Evolutionary conservation across 768 basidiomycete species (phyloP).

Genomic region (Austroboletus eburneus): DNA sequence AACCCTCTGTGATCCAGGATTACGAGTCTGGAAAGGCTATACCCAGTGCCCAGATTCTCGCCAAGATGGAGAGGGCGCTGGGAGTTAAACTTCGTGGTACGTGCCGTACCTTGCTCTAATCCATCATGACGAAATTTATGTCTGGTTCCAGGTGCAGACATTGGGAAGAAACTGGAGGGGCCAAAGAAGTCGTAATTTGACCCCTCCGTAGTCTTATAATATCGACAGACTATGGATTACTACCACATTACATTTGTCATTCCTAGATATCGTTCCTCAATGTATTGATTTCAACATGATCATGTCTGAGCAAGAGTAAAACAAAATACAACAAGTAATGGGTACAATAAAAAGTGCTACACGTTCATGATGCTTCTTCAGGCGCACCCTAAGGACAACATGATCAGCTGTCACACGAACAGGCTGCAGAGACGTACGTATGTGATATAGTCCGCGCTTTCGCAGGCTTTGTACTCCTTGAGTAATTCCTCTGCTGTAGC

Average conservation of each 20-base stretch:
- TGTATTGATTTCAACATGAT: conserved; percentile 18
- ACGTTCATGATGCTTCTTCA: conserved; percentile 28
- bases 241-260: conserved; percentile 16
- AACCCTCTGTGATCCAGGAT: conserved; percentile 82
- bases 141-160: conserved; percentile 54
- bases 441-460: conserved; percentile 91
- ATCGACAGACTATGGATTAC: conserved; percentile 26
- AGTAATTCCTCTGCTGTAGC: conserved; percentile 83
- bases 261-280: conserved; percentile 21
- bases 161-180: conserved; percentile 83
- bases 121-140: conserved; percentile 2
- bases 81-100: conserved; percentile 87
- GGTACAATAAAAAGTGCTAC: conserved; percentile 1
- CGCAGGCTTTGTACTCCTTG: conserved; percentile 95
- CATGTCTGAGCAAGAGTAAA: conserved; percentile 2
- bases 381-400: conserved; percentile 27
- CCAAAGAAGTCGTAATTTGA: conserved; percentile 64
- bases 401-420: not conserved
- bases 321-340: not conserved
- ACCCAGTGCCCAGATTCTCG: conserved; percentile 81
- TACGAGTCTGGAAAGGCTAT: conserved; percentile 87
- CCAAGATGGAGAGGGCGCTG: conserved; percentile 82
- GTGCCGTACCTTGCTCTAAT: conserved; percentile 19
- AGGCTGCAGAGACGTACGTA: conserved; percentile 48
- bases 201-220: conserved; percentile 33